phyloP scores from a whole-genome alignment of 257 asterid species.

The Osmanthus fragrans region DNA sequence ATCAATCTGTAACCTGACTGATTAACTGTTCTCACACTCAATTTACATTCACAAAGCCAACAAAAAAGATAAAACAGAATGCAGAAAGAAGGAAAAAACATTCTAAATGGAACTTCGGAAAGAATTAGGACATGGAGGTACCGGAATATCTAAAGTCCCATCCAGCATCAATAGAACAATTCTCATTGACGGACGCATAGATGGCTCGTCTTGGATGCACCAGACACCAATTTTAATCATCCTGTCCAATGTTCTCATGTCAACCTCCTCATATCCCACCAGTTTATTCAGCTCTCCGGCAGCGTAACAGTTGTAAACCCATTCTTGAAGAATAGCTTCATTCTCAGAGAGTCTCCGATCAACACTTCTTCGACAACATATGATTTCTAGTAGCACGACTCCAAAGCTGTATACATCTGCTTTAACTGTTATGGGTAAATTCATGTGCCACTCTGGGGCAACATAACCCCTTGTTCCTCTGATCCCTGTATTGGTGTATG shows the following conservation, averaged over 20 bases:
- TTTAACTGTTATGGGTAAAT: constrained; percentile 37
- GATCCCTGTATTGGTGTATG: constrained; percentile 39
- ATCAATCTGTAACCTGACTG: no score
- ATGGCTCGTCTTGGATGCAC: constrained; percentile 59
- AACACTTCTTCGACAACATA: constrained; percentile 36
- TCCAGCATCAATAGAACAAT: constrained; percentile 55
- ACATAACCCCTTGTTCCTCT: constrained; percentile 58
- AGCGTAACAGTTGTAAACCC: constrained; percentile 39
- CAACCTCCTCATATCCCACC: constrained; percentile 34
- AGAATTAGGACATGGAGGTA: constrained; percentile 55
- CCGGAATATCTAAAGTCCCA: constrained; percentile 53
- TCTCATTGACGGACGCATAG: constrained; percentile 57
- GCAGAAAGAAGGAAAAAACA: no score
- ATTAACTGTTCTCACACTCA: no score
- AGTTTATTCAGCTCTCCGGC: constrained; percentile 31
- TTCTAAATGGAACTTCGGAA: constrained; percentile 28
- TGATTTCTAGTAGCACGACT: constrained; percentile 49
- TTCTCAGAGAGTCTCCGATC: constrained; percentile 38
- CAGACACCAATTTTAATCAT: constrained; percentile 50
- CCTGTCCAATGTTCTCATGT: constrained; percentile 34
- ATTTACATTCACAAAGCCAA: no score
- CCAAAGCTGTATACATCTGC: constrained; percentile 42
- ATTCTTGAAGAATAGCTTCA: constrained; percentile 49
- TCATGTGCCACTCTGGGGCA: constrained; percentile 60
- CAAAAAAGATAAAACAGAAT: no score